phyloP scores from a whole-genome alignment of 371 early-diverging fungal species.

The Pancytospora philotis region DNA sequence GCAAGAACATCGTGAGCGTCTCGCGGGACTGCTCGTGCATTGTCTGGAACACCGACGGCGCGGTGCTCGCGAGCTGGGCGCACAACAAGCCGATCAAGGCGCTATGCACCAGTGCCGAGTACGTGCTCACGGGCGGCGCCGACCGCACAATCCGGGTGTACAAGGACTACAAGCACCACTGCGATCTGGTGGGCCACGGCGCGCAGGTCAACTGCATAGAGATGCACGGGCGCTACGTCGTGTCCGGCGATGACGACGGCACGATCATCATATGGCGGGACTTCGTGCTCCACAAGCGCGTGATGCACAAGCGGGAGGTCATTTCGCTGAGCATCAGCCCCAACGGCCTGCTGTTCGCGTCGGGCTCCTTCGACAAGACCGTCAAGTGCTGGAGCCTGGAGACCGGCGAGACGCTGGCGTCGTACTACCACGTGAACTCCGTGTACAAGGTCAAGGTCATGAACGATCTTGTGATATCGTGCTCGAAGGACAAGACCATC shows the following conservation, averaged over 20 bases:
- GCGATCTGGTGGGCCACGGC: conserved; percentile 67
- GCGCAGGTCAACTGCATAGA: conserved; percentile 77
- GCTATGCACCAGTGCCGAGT: conserved; percentile 66
- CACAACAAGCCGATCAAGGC: conserved; percentile 65
- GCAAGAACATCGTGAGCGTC: conserved; percentile 66
- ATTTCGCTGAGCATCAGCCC: conserved; percentile 78
- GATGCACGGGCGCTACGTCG: conserved; percentile 62
- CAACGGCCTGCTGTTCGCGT: conserved; percentile 77
- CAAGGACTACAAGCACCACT: conserved; percentile 57
- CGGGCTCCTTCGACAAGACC: conserved; percentile 87
- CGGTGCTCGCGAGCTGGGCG: conserved; percentile 66
- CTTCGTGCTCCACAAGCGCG: conserved; percentile 72
- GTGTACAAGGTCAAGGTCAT: conserved; percentile 75
- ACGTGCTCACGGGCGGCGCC: conserved; percentile 67
- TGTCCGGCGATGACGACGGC: conserved; percentile 45
- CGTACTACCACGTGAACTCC: conserved; percentile 73
- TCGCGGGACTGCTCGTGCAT: conserved; percentile 82
- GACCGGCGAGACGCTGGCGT: conserved; percentile 69
- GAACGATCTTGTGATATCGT: conserved; percentile 66
- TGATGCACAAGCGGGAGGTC: conserved; percentile 85
- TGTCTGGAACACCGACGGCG: conserved; percentile 69
- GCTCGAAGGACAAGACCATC: conserved; percentile 78
- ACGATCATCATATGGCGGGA: conserved; percentile 65
- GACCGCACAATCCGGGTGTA: conserved; percentile 67
- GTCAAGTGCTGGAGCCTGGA: conserved; percentile 78